A percentile compares a stretch with the other conserved stretches of the same genome.
These are phyloP conservation scores for Tulasnella sp. DNA, from an alignment of 768 basidiomycete genomes.

Conservation along the genomic window DNA sequence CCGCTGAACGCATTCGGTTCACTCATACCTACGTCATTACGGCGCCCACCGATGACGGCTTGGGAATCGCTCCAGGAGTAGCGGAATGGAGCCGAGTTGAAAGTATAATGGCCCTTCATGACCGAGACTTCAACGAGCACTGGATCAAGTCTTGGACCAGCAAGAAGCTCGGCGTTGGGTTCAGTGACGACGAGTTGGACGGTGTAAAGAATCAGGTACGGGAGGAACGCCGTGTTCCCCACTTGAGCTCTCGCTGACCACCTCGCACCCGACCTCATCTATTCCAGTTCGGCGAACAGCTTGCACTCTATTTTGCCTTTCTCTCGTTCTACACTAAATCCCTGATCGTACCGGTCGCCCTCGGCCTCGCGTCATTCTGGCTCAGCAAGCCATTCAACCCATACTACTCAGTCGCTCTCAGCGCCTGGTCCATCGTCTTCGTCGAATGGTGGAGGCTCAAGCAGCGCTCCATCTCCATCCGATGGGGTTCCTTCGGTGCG, in stretches of 20 bases:
- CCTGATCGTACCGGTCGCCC: constrained; percentile 67
- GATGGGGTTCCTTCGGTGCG: constrained; percentile 76
- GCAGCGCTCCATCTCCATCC: constrained; percentile 76
- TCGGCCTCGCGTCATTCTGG: constrained; percentile 68
- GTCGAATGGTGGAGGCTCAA: constrained; percentile 91
- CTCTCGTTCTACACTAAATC: constrained; percentile 77
- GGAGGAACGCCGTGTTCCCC: constrained; percentile 32
- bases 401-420: constrained; percentile 67
- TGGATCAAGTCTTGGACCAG: constrained; percentile 79
- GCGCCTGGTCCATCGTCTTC: constrained; percentile 81
- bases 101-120: constrained; percentile 78
- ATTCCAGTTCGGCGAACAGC: constrained; percentile 66
- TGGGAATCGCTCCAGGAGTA: constrained; percentile 72
- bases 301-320: constrained; percentile 88
- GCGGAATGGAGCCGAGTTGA: constrained; percentile 77
- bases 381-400: constrained; percentile 71
- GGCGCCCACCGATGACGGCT: constrained; percentile 68
- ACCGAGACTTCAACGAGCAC: constrained; percentile 69
- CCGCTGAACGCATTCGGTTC: constrained; percentile 78
- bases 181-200: constrained; percentile 52
- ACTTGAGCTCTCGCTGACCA: not conserved
- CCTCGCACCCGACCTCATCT: not conserved
- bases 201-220: constrained; percentile 66
- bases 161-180: constrained; percentile 53
- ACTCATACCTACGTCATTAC: constrained; percentile 69